These are phyloP conservation scores for Gomphus sp. DNA, from an alignment of 1,284 basidiomycete genomes.

Conservation along the genomic window DNA sequence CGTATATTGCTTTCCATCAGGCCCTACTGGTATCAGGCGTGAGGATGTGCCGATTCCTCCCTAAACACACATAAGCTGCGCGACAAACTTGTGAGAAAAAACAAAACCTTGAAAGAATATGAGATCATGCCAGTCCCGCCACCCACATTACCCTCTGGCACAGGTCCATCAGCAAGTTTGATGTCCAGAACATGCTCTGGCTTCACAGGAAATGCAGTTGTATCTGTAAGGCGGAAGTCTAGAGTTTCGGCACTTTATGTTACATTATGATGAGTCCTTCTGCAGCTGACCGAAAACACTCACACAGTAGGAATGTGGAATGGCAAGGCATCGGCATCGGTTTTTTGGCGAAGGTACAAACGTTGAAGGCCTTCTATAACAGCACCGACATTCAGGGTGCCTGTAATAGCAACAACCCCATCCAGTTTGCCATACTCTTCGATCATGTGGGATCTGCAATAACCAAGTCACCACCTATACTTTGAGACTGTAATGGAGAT, in stretches of 20 bases:
- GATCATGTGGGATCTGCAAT: conserved; percentile 14
- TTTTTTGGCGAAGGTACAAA: neutral
- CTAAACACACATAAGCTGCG: neutral
- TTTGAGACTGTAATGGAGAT: conserved; percentile 13
- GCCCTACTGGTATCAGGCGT: conserved; percentile 11
- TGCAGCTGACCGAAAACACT: neutral
- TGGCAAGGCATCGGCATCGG: neutral
- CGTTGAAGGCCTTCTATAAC: conserved; percentile 14
- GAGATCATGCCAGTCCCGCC: conserved; percentile 17
- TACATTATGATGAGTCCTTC: neutral
- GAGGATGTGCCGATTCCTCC: conserved; percentile 15
- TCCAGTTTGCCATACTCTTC: conserved; percentile 16
- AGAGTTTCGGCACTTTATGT: neutral
- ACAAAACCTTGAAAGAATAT: conserved; percentile 12
- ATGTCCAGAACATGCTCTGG: conserved; percentile 1
- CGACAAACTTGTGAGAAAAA: neutral
- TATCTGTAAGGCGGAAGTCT: neutral
- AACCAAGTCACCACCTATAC: conserved; percentile 9
- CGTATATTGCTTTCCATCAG: conserved; percentile 13
- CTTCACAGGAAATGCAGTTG: neutral
- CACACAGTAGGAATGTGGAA: neutral
- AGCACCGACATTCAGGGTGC: conserved; percentile 14
- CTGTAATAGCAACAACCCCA: conserved; percentile 15
- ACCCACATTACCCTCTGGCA: conserved; percentile 15
- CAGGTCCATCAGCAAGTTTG: conserved; percentile 12